A percentile compares a stretch with the other conserved stretches of the same genome.
Conservation (phyloP, 139 green algal species). For the Limnomonas spitsbergensis region DNA sequence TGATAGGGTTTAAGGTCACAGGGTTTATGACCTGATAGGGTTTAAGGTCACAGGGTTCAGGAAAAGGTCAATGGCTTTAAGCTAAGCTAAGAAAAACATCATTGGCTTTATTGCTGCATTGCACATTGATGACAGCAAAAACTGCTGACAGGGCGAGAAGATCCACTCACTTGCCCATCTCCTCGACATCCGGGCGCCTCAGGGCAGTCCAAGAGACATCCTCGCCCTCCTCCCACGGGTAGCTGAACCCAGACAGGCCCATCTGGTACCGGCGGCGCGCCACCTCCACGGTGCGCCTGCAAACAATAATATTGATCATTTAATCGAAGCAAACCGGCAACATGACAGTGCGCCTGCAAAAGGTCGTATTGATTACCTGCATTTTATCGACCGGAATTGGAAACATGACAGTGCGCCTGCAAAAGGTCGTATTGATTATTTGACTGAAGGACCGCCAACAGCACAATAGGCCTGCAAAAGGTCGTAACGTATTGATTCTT, state of each 20-base stretch:
- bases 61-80: no score
- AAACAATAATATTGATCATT: background rate
- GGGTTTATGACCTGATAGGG: no score
- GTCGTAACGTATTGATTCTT: no score
- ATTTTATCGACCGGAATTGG: background rate
- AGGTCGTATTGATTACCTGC: background rate
- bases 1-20: no score
- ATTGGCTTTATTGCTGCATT: no score
- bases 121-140: no score
- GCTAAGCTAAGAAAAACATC: no score
- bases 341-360: conserved; percentile 16
- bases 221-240: conserved; percentile 56
- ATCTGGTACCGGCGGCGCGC: conserved; percentile 52
- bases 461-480: conserved; percentile 15
- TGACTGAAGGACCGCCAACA: background rate
- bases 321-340: background rate
- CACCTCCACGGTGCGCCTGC: conserved; percentile 53
- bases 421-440: background rate
- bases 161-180: conserved; percentile 1
- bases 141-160: background rate
- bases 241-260: conserved; percentile 57
- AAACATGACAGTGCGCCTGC: conserved; percentile 17
- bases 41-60: no score
- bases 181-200: conserved; percentile 13
- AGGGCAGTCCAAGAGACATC: conserved; percentile 20